Evolutionary conservation across 257 asterid genomes (phyloP), one percentile per base, ranked within the genome.

Genomic region (Solanum virginianum): DNA sequence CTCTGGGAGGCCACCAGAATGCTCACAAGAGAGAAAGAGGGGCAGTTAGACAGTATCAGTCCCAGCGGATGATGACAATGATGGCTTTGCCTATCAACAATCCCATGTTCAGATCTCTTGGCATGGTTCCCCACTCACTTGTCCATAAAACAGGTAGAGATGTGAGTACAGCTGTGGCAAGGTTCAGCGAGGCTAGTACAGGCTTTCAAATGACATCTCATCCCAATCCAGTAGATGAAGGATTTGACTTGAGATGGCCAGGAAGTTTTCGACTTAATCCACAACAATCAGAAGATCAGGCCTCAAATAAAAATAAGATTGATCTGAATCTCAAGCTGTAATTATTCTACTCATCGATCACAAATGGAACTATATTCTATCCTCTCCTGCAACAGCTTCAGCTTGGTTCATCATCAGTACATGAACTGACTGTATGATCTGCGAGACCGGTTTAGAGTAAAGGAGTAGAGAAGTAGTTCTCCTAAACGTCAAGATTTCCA

Each of bases 1-100:
- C 99, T 70, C 89, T 96, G 88, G 98, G 99, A 2, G 99, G 99
- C 20, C 99, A 96, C 88, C 98, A 96, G 90, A 96, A 96, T 88
- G 99, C 98, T 49, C 99, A 96, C 93, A 95, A 94, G 89, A 91
- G 95, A 85, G 99, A 95, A 86, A 94, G 99, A 81, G 97, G 98
- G 4, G 98, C 97, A 47, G 91, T 87, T 45, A 89, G 93, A 82
- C 90, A 92, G 77, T 90, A 91, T 86, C 97, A 90, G 85, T 90
- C 96, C 43, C 93, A 92, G 85, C 88, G 91, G 84, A 92, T 90
- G 93, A 89, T 91, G 96, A 84, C 92, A 4, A 87, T 88, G 90
- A 80, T 87, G 91, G 68, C 91, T 77, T 75, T 84, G 84, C 96
- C 97, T n/a, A 55, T 90, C 80, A 88, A 89, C 65, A 80, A 84